Evolutionary conservation across 176 grass and related monocot genomes (phyloP).

Genomic region (Zizania latifolia): DNA sequence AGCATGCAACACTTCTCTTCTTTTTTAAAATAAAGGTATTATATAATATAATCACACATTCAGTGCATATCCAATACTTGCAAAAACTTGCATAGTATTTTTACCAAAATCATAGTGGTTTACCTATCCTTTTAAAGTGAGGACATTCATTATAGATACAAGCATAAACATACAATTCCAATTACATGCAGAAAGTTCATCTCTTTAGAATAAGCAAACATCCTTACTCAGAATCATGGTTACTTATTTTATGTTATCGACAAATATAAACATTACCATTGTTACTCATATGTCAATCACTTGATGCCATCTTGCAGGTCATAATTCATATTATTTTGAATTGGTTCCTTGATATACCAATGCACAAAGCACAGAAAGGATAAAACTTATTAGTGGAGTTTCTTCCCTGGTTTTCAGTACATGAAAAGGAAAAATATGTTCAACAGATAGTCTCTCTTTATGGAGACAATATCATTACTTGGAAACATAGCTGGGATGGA

Average conservation of each 20-base stretch:
- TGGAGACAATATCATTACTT: background rate
- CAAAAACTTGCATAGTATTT: background rate
- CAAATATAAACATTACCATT: background rate
- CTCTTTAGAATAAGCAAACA: background rate
- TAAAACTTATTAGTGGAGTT: background rate
- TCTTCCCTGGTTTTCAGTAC: background rate
- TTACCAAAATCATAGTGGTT: background rate
- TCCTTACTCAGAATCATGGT: background rate
- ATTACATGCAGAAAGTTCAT: background rate
- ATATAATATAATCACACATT: background rate
- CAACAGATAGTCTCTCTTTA: background rate
- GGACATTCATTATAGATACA: background rate
- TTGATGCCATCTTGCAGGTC: slow-evolving; percentile 40
- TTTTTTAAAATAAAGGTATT: too few species aligned
- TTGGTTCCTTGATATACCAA: slow-evolving; percentile 1
- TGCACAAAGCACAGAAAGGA: background rate
- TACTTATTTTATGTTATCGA: background rate
- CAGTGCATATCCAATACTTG: background rate
- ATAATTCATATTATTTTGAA: slow-evolving; percentile 50
- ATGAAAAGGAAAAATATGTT: background rate
- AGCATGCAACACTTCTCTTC: too few species aligned
- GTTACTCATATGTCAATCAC: background rate
- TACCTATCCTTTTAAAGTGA: background rate
- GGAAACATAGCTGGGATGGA: background rate
- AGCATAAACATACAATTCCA: background rate